These are phyloP conservation scores for Apiotrichum sp. DNA, from an alignment of 1,284 basidiomycete species.

Conservation along the genomic window DNA sequence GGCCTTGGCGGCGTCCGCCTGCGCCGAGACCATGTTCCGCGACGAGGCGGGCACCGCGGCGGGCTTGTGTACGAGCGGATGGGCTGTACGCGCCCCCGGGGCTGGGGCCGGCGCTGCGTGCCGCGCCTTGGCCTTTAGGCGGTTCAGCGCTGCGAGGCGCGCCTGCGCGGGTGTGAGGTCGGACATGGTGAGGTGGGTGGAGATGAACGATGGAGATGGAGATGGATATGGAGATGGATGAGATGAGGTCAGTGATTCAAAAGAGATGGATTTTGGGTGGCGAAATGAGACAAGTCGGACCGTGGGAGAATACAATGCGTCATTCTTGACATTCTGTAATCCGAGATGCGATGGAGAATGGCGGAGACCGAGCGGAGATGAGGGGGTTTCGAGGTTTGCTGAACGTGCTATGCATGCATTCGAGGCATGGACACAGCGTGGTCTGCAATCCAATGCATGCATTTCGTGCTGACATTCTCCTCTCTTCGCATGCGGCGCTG, in stretches of 20 bases:
- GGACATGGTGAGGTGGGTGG: slow-evolving; percentile 1
- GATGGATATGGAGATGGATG: not conserved
- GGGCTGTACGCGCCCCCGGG: not conserved
- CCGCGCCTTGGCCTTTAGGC: slow-evolving; percentile 43
- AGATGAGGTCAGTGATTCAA: not conserved
- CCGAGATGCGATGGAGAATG: too few species aligned
- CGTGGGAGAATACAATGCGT: too few species aligned
- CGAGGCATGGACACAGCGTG: too few species aligned
- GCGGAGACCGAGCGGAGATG: too few species aligned
- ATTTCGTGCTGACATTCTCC: too few species aligned
- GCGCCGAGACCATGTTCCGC: slow-evolving; percentile 39
- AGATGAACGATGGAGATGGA: not conserved
- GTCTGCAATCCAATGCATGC: too few species aligned
- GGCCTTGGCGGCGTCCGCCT: slow-evolving; percentile 17
- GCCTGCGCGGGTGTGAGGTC: slow-evolving; percentile 37
- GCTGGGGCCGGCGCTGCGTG: slow-evolving; percentile 14
- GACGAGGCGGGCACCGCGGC: slow-evolving; percentile 26
- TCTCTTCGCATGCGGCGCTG: too few species aligned
- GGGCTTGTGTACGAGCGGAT: slow-evolving; percentile 28
- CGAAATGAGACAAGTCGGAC: too few species aligned
- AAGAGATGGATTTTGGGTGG: too few species aligned
- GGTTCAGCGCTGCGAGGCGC: slow-evolving; percentile 43
- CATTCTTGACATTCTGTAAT: too few species aligned
- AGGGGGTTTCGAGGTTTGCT: too few species aligned
- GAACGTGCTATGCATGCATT: too few species aligned